Conservation (phyloP, 2,329 filamentous ascomycete genomes). For the Colletotrichum sp. region DNA sequence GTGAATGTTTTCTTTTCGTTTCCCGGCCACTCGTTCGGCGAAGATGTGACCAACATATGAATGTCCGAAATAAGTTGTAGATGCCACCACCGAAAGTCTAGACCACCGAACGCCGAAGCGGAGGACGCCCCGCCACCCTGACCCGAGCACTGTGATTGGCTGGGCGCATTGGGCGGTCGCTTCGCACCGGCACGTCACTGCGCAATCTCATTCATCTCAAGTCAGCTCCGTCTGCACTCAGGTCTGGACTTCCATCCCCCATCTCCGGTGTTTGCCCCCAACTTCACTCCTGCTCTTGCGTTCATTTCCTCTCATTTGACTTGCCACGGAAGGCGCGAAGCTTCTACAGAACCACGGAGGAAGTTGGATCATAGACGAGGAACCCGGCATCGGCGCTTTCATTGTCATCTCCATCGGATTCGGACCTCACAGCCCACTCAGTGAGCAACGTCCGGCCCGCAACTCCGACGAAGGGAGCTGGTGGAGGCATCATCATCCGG, state of each 20-base stretch:
- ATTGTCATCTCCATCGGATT: not conserved
- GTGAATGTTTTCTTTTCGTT: not conserved
- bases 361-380: not conserved
- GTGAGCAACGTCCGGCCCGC: not conserved
- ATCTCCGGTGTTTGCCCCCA: not conserved
- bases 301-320: not conserved
- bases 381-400: not conserved
- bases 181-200: not conserved
- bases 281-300: not conserved
- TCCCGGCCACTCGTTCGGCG: not conserved
- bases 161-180: not conserved
- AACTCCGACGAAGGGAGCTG: not conserved
- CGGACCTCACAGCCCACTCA: not conserved
- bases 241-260: not conserved
- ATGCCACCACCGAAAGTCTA: not conserved
- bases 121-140: not conserved
- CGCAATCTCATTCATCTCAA: not conserved
- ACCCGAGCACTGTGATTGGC: not conserved
- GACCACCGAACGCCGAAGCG: conserved; percentile 16
- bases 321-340: not conserved
- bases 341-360: not conserved
- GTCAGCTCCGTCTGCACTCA: not conserved
- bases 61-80: not conserved
- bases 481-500: not conserved
- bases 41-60: not conserved